Conservation (phyloP, 805 yeast genomes). For the Ogataea salicorniae region DNA sequence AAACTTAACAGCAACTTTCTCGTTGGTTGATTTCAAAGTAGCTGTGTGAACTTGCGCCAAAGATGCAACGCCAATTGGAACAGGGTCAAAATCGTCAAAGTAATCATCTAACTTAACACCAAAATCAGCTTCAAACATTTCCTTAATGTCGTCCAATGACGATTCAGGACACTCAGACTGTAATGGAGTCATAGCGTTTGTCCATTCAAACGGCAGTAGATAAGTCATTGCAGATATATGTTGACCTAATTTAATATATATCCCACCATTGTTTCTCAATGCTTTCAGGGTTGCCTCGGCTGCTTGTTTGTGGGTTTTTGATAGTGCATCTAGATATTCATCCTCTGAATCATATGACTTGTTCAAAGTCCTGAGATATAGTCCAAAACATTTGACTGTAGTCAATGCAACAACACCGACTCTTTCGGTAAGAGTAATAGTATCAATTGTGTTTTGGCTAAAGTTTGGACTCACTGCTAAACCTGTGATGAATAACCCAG, state of each 20-base stretch:
- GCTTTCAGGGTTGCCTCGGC: conserved; percentile 78
- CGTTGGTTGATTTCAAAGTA: conserved; percentile 45
- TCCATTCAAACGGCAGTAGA: conserved; percentile 90
- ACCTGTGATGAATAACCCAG: conserved; percentile 8
- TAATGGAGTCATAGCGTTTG: conserved; percentile 85
- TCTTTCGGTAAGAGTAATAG: conserved; percentile 39
- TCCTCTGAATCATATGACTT: conserved; percentile 36
- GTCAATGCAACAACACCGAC: conserved; percentile 64
- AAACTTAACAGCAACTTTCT: conserved; percentile 83
- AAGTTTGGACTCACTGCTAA: conserved; percentile 30
- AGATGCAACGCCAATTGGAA: conserved; percentile 93
- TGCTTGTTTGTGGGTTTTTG: conserved; percentile 65
- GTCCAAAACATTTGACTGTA: conserved; percentile 63
- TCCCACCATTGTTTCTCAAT: conserved; percentile 81
- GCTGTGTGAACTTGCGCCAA: conserved; percentile 95
- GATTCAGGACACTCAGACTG: conserved; percentile 89
- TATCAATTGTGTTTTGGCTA: conserved; percentile 32
- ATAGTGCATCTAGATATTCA: conserved; percentile 47
- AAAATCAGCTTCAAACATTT: conserved; percentile 64
- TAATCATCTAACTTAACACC: conserved; percentile 55
- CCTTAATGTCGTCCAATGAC: conserved; percentile 58
- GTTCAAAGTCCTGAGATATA: conserved; percentile 57
- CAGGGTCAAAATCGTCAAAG: conserved; percentile 60
- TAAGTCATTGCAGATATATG: conserved; percentile 91
- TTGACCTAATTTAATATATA: conserved; percentile 92